Evolutionary conservation across 2,329 filamentous ascomycete genomes (phyloP), one percentile per base, ranked within the genome.

Genomic region (Arthroderma sp.): DNA sequence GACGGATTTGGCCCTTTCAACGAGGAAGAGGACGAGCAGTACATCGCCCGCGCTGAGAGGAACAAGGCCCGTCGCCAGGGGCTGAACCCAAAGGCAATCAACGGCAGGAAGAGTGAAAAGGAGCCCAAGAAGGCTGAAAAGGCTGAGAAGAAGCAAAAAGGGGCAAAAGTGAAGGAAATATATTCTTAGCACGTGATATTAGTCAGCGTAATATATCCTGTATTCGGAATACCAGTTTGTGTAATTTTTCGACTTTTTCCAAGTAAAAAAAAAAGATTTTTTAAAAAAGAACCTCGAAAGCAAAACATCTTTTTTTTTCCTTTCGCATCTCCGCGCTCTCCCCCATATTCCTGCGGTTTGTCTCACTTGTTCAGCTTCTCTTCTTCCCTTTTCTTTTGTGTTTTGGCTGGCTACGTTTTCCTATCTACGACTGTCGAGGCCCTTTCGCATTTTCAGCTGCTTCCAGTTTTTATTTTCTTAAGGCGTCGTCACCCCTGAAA

Each of bases 1-100:
- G 80, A 51, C 28, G 76, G 76, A 53, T 91, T 91, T 68, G 86
- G 83, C 54, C 85, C 80, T 1, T 91, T 87, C 68, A 82, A 90
- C 60, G 86, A 89, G 0, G 82, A 85, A 0, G 85, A 84, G 67
- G 88, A 91, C 66, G 71, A 78, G 64, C 78, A 82, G 64, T 84
- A 85, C 67, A 88, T 91, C 44, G 80, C 85, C 66, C 82, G 82
- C 65, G 86, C 83, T n/a, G 83, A 84, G 76, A 80, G 81, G 63
- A 88, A 86, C 66, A 81, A 83, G 59, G 80, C 90, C 77, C 82
- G 86, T 64, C 81, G 82, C 66, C 85, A 86, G 68, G 87, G 87
- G 60, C 71, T 91, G 56, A 83, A 91, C 70, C 87, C 87, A 1
- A 83, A 80, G 67, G 82, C 79, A 35, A 73, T 79, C 31, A 38